phyloP scores from a whole-genome alignment of 192 early-diverging fungal genomes.

The Backusella macrospora region DNA sequence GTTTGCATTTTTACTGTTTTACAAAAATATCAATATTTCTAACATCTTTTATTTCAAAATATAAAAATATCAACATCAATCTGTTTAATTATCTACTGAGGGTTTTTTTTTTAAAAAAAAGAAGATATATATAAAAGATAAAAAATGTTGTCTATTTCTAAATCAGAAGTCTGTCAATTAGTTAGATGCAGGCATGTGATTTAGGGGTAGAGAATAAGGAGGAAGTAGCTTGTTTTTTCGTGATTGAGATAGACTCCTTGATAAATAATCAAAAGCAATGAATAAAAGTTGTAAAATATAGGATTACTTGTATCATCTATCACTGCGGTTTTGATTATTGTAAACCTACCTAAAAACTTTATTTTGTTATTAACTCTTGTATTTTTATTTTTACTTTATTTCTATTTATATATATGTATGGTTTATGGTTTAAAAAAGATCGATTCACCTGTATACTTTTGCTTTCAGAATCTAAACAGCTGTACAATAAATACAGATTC shows the following conservation, averaged over 20 bases:
- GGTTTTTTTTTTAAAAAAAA: neutral
- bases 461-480: neutral
- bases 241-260: neutral
- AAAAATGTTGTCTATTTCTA: constrained; percentile 1
- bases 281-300: neutral
- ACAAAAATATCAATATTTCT: neutral
- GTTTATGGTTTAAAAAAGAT: neutral
- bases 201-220: neutral
- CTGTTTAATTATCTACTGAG: neutral
- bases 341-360: neutral
- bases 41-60: neutral
- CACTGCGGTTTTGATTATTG: neutral
- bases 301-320: neutral
- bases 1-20: neutral
- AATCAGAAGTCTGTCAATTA: constrained; percentile 3
- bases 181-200: neutral
- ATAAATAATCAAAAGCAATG: constrained; percentile 6
- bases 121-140: neutral
- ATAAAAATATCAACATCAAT: neutral
- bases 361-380: neutral
- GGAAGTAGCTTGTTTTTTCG: neutral
- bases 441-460: neutral
- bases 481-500: neutral
- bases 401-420: neutral
- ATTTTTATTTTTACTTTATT: neutral